Evolutionary conservation across 2,329 filamentous ascomycete species (phyloP), one percentile per base, ranked within the genome.

Genomic region (Paraphaeosphaeria sporulosa): DNA sequence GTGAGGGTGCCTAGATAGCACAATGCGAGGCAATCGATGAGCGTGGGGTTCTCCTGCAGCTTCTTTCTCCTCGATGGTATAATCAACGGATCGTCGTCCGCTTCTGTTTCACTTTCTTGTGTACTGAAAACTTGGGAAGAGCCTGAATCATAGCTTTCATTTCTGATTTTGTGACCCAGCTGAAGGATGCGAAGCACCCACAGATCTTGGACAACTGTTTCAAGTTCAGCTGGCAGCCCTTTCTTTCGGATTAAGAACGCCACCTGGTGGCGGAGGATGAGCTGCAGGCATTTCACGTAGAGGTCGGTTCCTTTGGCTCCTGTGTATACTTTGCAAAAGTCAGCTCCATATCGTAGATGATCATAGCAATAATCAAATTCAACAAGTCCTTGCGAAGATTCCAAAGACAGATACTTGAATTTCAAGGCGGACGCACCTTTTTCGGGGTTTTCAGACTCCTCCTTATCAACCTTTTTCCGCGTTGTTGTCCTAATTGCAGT

Each of bases 221-320:
- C 93, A 13, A 97, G 83, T 68, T 96, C 90, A 4, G 82, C 76
- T 1, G 90, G 89, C 50, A 95, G 84, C 0, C 86, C 85, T 73
- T 89, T 88, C 6, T 84, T 81, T 23, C 86, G 80, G 15, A 96
- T 81, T 32, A 98, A 82, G 83, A 90, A 94, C 71, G 86, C 79
- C 17, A 92, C 80, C 80, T 98, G 94, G 72, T 90, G 92, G 74
- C 93, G 88, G 30, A 99, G 81, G 50, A 98, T 85, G 34, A 97
- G 82, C 77, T 98, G 94, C 60, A 96, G 86, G 64, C 88, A 90
- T 74, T 96, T 90, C 38, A 98, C 82, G 74, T 92, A 97, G 25
- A 97, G 85, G 64, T 90, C 87, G 64, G 89, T 87, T 15, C 90
- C 94, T 55, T 87, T 84, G 49, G 86, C 82, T 44, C 94, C 94